These are phyloP conservation scores for Pichia manshurica DNA, from an alignment of 805 yeast genomes.

Conservation along the genomic window DNA sequence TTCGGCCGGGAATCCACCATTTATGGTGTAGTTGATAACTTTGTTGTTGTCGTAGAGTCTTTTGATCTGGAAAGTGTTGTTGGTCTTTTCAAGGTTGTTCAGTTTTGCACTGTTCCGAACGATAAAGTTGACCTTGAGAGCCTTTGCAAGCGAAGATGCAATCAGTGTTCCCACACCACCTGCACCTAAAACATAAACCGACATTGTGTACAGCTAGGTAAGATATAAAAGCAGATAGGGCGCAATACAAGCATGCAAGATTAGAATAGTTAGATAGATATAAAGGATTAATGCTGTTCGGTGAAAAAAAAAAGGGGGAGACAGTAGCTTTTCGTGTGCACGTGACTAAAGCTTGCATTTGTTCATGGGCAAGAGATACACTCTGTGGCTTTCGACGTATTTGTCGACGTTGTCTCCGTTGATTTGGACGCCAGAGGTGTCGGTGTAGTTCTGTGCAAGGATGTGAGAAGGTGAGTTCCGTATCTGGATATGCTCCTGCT, in stretches of 20 bases:
- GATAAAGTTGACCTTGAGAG: slow-evolving; percentile 23
- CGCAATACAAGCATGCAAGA: background rate
- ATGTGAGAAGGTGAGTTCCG: background rate
- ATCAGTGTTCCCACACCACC: slow-evolving; percentile 33
- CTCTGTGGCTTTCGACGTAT: slow-evolving; percentile 1
- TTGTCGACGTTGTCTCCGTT: background rate
- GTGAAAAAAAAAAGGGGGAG: no score
- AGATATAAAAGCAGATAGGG: background rate
- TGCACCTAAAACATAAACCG: slow-evolving; percentile 30
- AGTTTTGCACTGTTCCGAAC: slow-evolving; percentile 24
- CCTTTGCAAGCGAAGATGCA: slow-evolving; percentile 20
- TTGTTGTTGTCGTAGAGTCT: slow-evolving; percentile 22
- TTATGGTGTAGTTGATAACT: slow-evolving; percentile 13
- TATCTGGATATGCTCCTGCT: background rate
- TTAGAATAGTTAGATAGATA: background rate
- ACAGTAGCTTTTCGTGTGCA: no score
- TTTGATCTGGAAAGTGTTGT: slow-evolving; percentile 20
- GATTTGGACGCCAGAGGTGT: background rate
- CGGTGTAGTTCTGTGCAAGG: background rate
- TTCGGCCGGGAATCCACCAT: slow-evolving; percentile 16
- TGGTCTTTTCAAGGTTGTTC: slow-evolving; percentile 15
- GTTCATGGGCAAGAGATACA: slow-evolving; percentile 6
- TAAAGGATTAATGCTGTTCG: background rate
- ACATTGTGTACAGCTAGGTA: no score
- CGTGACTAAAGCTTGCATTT: no score